Evolutionary conservation across 2,329 filamentous ascomycete species (phyloP).

Genomic region (Rhexocercosporidium sp.): DNA sequence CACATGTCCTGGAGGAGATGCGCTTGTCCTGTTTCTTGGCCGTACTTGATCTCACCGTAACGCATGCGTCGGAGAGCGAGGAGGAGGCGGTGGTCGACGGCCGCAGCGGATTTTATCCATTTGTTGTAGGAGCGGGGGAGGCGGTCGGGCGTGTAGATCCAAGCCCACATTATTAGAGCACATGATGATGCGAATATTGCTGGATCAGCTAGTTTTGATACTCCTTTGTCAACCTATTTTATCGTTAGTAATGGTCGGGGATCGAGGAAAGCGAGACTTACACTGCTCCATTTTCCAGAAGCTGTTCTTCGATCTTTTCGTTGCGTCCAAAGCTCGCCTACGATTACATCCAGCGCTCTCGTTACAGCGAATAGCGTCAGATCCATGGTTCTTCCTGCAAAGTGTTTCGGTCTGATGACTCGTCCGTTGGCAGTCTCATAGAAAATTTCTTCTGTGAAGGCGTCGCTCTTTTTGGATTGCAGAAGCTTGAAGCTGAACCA

Average conservation of each 20-base stretch:
- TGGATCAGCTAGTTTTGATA: slow-evolving; percentile 63
- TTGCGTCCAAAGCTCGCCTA: slow-evolving; percentile 68
- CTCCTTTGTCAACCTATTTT: slow-evolving; percentile 41
- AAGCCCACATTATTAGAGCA: slow-evolving; percentile 85
- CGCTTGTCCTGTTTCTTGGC: slow-evolving; percentile 73
- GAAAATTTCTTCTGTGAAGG: slow-evolving; percentile 48
- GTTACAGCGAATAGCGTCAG: slow-evolving; percentile 79
- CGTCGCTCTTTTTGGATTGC: slow-evolving; percentile 57
- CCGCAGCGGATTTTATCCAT: slow-evolving; percentile 81
- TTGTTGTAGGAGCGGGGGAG: slow-evolving; percentile 77
- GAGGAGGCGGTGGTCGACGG: slow-evolving; percentile 76
- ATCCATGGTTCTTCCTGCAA: slow-evolving; percentile 78
- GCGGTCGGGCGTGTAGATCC: slow-evolving; percentile 76
- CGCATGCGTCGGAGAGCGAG: slow-evolving; percentile 73
- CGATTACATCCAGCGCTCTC: slow-evolving; percentile 73
- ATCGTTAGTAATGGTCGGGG: background rate
- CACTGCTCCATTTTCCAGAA: slow-evolving; percentile 53
- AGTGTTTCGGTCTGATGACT: slow-evolving; percentile 38
- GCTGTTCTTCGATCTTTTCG: slow-evolving; percentile 52
- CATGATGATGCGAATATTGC: slow-evolving; percentile 73
- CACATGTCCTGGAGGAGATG: slow-evolving; percentile 74
- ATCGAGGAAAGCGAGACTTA: slow-evolving; percentile 36
- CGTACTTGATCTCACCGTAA: slow-evolving; percentile 70
- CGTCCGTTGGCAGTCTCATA: slow-evolving; percentile 36
- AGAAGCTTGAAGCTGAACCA: slow-evolving; percentile 63